Conservation (phyloP, 352 stramenopile species). For the Pythium myriotylum region DNA sequence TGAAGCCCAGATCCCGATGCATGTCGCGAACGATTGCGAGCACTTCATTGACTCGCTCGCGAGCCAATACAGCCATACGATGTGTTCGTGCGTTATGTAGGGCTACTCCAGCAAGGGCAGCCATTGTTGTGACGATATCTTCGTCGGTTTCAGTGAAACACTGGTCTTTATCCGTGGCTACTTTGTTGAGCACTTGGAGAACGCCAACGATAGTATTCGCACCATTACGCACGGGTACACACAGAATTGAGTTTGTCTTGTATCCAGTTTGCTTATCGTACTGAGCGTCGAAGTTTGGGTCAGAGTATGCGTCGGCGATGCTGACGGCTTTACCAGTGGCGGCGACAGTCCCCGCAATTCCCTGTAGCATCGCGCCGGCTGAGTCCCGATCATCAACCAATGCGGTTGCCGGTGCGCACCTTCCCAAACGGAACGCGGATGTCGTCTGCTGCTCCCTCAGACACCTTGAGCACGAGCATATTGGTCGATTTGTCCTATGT, state of each 20-base stretch:
- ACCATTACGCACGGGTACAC: constrained; percentile 83
- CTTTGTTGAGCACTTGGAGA: constrained; percentile 91
- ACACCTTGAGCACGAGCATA: constrained; percentile 86
- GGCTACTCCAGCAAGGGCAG: constrained; percentile 82
- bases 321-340: constrained; percentile 82
- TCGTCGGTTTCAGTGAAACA: constrained; percentile 87
- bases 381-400: not conserved
- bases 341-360: constrained; percentile 89
- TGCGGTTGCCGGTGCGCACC: constrained; percentile 24
- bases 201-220: constrained; percentile 85
- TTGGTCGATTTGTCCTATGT: constrained; percentile 72
- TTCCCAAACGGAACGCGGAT: constrained; percentile 85
- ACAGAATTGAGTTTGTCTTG: constrained; percentile 91
- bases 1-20: constrained; percentile 89
- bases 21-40: constrained; percentile 91
- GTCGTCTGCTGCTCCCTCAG: constrained; percentile 82
- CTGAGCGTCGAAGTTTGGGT: constrained; percentile 91
- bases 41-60: constrained; percentile 78
- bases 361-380: constrained; percentile 32
- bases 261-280: constrained; percentile 93
- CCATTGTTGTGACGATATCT: constrained; percentile 86
- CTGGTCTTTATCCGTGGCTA: constrained; percentile 55
- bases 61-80: constrained; percentile 45
- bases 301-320: constrained; percentile 93
- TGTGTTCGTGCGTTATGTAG: constrained; percentile 87